Evolutionary conservation across 345 rosid species (phyloP).

Genomic region (Citrus medica): DNA sequence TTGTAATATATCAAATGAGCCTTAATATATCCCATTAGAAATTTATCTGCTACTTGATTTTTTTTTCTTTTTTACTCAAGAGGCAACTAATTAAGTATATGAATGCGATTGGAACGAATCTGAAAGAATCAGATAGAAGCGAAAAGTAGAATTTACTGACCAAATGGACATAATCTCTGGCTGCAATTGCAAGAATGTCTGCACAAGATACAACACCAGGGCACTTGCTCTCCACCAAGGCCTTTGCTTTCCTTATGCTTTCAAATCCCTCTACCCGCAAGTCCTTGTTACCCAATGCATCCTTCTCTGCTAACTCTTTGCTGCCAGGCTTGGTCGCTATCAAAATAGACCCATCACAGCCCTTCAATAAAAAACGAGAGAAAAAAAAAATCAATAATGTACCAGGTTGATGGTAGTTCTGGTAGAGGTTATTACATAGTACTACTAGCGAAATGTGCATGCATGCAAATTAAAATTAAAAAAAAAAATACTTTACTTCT

Average conservation of each 20-base stretch:
- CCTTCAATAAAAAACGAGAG: slow-evolving; percentile 35
- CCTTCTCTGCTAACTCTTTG: slow-evolving; percentile 64
- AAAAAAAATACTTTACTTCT: slow-evolving; percentile 34
- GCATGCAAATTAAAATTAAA: not conserved
- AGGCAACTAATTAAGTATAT: not conserved
- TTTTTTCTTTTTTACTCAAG: not conserved
- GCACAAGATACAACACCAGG: slow-evolving; percentile 87
- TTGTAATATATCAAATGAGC: not conserved
- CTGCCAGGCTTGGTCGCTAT: slow-evolving; percentile 57
- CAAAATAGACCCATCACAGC: slow-evolving; percentile 82
- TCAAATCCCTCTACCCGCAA: slow-evolving; percentile 67
- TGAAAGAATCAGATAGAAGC: not conserved
- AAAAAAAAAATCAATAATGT: not conserved
- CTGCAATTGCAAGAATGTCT: slow-evolving; percentile 80
- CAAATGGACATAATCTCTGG: slow-evolving; percentile 75
- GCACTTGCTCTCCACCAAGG: slow-evolving; percentile 71
- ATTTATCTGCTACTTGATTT: not conserved
- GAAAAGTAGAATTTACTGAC: slow-evolving; percentile 21
- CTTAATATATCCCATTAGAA: not conserved
- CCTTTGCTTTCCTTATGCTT: slow-evolving; percentile 55
- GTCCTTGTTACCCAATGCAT: slow-evolving; percentile 65
- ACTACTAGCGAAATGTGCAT: not conserved
- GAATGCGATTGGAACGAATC: not conserved
- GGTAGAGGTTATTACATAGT: not conserved
- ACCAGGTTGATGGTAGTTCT: not conserved